Evolutionary conservation across 176 grass and related monocot species (phyloP).

Genomic region (Phoenix roebelenii): DNA sequence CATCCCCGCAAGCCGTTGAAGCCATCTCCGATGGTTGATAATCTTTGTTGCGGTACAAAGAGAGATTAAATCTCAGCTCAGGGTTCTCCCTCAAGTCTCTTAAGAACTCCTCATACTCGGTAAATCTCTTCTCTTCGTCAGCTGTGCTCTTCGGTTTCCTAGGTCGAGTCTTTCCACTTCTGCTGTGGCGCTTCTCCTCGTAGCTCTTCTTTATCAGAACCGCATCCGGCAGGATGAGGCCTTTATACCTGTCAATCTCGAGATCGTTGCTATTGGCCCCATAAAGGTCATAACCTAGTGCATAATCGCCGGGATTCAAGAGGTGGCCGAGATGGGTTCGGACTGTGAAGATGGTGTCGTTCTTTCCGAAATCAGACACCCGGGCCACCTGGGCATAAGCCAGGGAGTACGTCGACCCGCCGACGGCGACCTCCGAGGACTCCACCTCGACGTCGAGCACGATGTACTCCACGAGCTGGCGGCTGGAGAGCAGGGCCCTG

Average conservation of each 20-base stretch:
- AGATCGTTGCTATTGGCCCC: too few relatives aligned
- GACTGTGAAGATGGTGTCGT: too few relatives aligned
- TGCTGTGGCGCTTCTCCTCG: slow-evolving; percentile 42
- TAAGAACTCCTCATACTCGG: slow-evolving; percentile 55
- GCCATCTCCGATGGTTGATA: slow-evolving; percentile 64
- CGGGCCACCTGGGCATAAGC: too few relatives aligned
- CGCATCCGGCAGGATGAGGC: slow-evolving; percentile 48
- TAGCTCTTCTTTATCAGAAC: slow-evolving; percentile 96
- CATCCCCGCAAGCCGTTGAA: slow-evolving; percentile 51
- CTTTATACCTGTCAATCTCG: slow-evolving; percentile 44
- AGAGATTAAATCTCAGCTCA: slow-evolving; percentile 37
- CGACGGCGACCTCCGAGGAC: too few relatives aligned
- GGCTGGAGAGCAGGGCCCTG: too few relatives aligned
- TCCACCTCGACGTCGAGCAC: too few relatives aligned
- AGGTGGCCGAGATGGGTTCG: too few relatives aligned
- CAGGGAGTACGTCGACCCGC: too few relatives aligned
- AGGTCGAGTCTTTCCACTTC: slow-evolving; percentile 28
- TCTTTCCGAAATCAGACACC: too few relatives aligned
- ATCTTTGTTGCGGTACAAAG: slow-evolving; percentile 56
- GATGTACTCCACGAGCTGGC: too few relatives aligned
- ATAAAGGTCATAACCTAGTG: too few relatives aligned
- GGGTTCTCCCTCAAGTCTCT: slow-evolving; percentile 46
- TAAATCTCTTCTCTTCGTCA: slow-evolving; percentile 60
- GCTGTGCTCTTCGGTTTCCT: slow-evolving; percentile 59
- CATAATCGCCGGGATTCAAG: too few relatives aligned